Base-by-base conservation (phyloP, 805 yeast genomes). In the Nakazawaea laoshanensis region DNA sequence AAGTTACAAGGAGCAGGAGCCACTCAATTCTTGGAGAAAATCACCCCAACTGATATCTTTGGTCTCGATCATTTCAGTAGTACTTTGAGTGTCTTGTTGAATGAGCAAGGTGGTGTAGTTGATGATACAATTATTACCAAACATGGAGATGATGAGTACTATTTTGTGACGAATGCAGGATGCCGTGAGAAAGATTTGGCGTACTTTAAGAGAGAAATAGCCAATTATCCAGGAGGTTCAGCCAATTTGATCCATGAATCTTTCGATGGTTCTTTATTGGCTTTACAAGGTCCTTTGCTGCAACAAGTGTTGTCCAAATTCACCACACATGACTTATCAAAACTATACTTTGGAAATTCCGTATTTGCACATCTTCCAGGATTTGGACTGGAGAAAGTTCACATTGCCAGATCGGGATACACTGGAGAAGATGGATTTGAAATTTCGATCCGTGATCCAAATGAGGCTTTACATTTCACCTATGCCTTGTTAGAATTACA, bases 351-450 rank as follows among this genome's bases (percentile, higher is more conserved):
- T 53, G 97, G 97, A 33, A 68, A 74, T 46, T 68, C 80, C 9
- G 61, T 59, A 25, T 73, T 64, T 46, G 57, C 71, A 33, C 56
- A 56, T 19, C 51, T 68, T 20, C 51, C 67, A 14, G 58, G 63
- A 2, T 61, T 54, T 47, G 63, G 58, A 34, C 50, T 54, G 40
- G 54, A 60, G 19, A 61, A 65, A 32, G 65, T 81, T 33, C 94
- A 87, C 50, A 68, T 87, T n/a, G 83, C 95, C 3, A 77, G 98
- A 57, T 84, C 94, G 16, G 98, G 98, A 2, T 92, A 92, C 63
- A 92, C 98, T 5, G 98, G 98, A 13, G 98, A 92, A 59, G 98
- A 92, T 54, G 98, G 98, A 2, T 89, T 92, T 55, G 98, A 92
- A 56, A 71, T 89, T 38, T 77, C 94, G 7, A 77, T 88, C 39